Conservation (phyloP, 148 eudicot species). For the Fagopyrum esculentum region DNA sequence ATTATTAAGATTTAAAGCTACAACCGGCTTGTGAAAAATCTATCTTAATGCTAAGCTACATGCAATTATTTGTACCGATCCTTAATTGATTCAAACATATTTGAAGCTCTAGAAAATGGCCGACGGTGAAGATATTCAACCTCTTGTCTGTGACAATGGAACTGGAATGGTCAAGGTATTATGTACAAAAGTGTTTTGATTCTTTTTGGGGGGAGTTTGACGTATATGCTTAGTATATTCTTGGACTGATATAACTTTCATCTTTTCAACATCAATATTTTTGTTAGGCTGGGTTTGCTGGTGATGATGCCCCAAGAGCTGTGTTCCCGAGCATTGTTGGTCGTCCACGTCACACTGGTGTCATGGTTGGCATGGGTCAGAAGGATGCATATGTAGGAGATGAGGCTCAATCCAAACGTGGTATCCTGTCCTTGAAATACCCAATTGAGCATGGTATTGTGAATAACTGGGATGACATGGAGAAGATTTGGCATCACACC, state of each 20-base stretch:
- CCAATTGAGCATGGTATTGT: constrained; percentile 16
- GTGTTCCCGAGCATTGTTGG: constrained; percentile 31
- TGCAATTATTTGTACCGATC: not conserved
- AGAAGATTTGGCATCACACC: constrained; percentile 16
- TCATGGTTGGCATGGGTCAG: constrained; percentile 24
- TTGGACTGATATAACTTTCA: not conserved
- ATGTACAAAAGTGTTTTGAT: not conserved
- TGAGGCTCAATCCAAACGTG: constrained; percentile 16
- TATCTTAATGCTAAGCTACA: no score
- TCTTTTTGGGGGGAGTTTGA: not conserved
- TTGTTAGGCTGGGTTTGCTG: constrained; percentile 31
- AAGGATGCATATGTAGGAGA: constrained; percentile 20
- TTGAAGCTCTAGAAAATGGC: constrained; percentile 14
- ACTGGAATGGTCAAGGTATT: constrained; percentile 16
- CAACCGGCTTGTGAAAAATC: no score
- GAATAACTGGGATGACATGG: constrained; percentile 16
- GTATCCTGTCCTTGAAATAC: constrained; percentile 14
- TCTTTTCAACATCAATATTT: not conserved
- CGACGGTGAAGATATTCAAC: constrained; percentile 14
- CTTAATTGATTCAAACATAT: not conserved
- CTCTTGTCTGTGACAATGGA: constrained; percentile 17
- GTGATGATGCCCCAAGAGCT: constrained; percentile 26
- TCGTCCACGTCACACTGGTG: constrained; percentile 27
- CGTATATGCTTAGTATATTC: not conserved
- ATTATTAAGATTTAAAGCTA: not conserved